Evolutionary conservation across 208 protist genomes (phyloP), one percentile per base, ranked within the genome.

Genomic region (Leishmania tropica): DNA sequence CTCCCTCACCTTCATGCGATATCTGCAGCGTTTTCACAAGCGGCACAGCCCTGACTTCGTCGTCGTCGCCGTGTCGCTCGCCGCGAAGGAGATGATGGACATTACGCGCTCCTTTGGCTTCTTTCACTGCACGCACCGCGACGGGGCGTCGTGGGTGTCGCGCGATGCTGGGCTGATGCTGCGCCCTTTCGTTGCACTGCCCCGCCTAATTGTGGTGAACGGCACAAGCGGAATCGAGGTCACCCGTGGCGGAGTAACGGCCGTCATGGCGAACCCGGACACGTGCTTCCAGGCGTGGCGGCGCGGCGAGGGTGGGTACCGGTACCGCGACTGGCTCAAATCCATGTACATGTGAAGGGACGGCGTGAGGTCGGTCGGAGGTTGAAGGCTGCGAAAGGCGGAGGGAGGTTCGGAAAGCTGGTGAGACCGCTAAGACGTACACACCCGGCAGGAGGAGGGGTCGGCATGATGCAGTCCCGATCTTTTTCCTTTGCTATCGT

Each of bases 131-230:
- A 88, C 85, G 7, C 92, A 96, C 77, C 89, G 90, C 45, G 81
- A 96, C 70, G 94, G 94, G 24, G 92, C 89, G 53, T 91, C 87
- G 72, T 95, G 90, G 92, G 89, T 97, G 80, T 71, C 76, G 81
- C 85, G 92, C 21, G 94, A 97, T 77, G 74, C 86, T 21, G 92
- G 92, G 11, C 37, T 97, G 28, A 87, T 88, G 84, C 56, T 92
- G 35, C 74, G 87, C 21, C 85, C 84, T 47, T 71, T 94, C 4
- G 76, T 85, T 47, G 88, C 91, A 51, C 58, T 97, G 51, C 94
- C 94, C 13, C 89, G 89, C 3, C 86, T 96, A 3, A 74, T 94
- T 47, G 86, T 97, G 17, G 89, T 95, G 35, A 76, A 96, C 68
- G 94, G 92, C 45, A 91, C 86, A 24, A 92, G 79, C 3, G 94